Evolutionary conservation across 805 yeast genomes (phyloP).

Genomic region (Metschnikowia henanensis): DNA sequence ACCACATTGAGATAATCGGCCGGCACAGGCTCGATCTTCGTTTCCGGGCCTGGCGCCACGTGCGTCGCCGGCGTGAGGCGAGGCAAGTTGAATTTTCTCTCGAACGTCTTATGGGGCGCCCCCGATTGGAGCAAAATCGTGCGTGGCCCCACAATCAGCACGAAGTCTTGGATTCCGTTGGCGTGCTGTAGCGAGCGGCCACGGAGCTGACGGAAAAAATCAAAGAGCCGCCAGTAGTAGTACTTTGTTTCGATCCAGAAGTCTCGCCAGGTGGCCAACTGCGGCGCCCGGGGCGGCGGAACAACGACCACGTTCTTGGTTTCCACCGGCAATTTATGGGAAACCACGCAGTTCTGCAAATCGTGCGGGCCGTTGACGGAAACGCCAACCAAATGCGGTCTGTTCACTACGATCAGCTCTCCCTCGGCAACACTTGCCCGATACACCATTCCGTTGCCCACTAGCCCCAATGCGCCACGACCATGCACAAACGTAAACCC

Average conservation of each 20-base stretch:
- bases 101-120: constrained; percentile 21
- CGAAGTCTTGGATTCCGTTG: constrained; percentile 39
- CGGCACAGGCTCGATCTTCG: constrained; percentile 19
- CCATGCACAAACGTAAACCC: constrained; percentile 55
- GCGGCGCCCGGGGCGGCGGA: constrained; percentile 15
- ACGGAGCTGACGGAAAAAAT: constrained; percentile 2
- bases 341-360: constrained; percentile 38
- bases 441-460: constrained; percentile 56
- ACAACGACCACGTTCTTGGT: constrained; percentile 8
- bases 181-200: constrained; percentile 10
- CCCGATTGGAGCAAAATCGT: constrained; percentile 49
- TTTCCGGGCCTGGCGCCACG: constrained; percentile 14
- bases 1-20: constrained; percentile 52
- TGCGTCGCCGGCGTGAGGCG: constrained; percentile 11
- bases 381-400: constrained; percentile 47
- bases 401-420: constrained; percentile 51
- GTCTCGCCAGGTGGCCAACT: constrained; percentile 11
- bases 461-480: constrained; percentile 55
- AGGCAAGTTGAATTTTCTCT: constrained; percentile 12
- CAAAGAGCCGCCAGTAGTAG: constrained; percentile 15
- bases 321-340: constrained; percentile 17
- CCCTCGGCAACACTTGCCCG: constrained; percentile 42
- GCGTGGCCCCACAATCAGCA: constrained; percentile 57
- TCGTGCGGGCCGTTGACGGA: constrained; percentile 51
- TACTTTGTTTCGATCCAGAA: constrained; percentile 9